Percentiles rank a stretch among this genome's conserved stretches.
These are phyloP conservation scores for Aulographum hederae DNA, from an alignment of 2,329 filamentous ascomycete species.

Conservation along the genomic window DNA sequence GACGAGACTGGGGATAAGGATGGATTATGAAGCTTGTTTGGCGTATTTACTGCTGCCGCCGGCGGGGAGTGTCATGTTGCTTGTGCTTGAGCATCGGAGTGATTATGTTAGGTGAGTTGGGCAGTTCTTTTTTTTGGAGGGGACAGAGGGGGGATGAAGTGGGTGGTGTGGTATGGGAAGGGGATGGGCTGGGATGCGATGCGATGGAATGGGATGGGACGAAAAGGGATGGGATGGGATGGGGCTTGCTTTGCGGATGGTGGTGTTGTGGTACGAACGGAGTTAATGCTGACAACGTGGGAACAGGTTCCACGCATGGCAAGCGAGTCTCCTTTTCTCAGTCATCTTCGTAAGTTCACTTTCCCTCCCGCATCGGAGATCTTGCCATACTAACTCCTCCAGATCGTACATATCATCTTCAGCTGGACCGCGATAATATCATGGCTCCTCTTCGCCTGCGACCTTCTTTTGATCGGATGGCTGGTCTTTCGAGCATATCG, in stretches of 20 bases:
- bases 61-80: slow-evolving; percentile 62
- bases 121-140: neutral
- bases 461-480: slow-evolving; percentile 59
- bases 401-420: slow-evolving; percentile 63
- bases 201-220: too few relatives aligned
- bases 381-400: neutral
- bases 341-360: slow-evolving; percentile 33
- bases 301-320: slow-evolving; percentile 84
- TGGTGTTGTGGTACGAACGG: too few relatives aligned
- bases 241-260: too few relatives aligned
- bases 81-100: slow-evolving; percentile 82
- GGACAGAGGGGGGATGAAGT: too few relatives aligned
- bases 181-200: too few relatives aligned
- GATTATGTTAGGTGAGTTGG: slow-evolving; percentile 72
- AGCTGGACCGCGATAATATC: slow-evolving; percentile 70
- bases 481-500: slow-evolving; percentile 64
- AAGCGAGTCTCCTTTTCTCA: slow-evolving; percentile 69
- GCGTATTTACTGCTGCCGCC: slow-evolving; percentile 79
- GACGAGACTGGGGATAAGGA: slow-evolving; percentile 67
- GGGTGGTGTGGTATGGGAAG: too few relatives aligned
- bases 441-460: slow-evolving; percentile 63
- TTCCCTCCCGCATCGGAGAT: neutral
- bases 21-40: slow-evolving; percentile 80
- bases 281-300: neutral
- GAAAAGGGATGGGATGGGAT: too few relatives aligned